These are phyloP conservation scores for Berkeleyomyces basicola DNA, from an alignment of 2,329 filamentous ascomycete genomes.

Conservation along the genomic window DNA sequence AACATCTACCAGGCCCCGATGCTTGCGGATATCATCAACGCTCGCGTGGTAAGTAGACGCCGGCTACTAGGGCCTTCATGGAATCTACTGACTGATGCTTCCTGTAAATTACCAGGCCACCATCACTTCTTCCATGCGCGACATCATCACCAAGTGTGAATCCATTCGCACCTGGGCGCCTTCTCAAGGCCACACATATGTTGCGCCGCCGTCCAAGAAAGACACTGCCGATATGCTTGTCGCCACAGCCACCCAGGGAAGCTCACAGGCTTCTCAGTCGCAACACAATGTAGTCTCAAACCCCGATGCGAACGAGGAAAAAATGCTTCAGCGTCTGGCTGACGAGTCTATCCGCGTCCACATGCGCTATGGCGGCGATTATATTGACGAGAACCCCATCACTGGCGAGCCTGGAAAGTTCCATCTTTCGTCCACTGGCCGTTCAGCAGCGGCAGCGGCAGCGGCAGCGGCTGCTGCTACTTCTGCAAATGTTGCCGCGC, in stretches of 20 bases:
- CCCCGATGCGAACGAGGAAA: slow-evolving; percentile 22
- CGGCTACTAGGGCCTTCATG: background rate
- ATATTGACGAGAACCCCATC: slow-evolving; percentile 52
- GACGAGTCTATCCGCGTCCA: slow-evolving; percentile 43
- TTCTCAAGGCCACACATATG: slow-evolving; percentile 35
- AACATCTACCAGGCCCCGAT: slow-evolving; percentile 52
- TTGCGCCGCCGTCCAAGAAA: slow-evolving; percentile 21
- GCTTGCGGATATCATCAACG: slow-evolving; percentile 40
- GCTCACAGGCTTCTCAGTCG: slow-evolving; percentile 17
- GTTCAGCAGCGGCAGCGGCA: slow-evolving; percentile 23
- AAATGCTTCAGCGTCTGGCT: slow-evolving; percentile 30
- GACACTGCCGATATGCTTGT: slow-evolving; percentile 17
- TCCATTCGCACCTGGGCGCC: slow-evolving; percentile 38
- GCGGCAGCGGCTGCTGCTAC: background rate
- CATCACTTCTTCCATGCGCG: slow-evolving; percentile 38
- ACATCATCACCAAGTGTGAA: slow-evolving; percentile 34
- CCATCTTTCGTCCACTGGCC: slow-evolving; percentile 44
- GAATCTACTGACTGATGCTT: background rate
- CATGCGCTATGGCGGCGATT: slow-evolving; percentile 43
- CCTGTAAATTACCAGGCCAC: slow-evolving; percentile 26
- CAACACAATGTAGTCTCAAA: background rate
- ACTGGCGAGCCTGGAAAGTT: slow-evolving; percentile 50
- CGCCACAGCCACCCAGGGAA: slow-evolving; percentile 17
- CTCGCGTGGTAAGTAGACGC: slow-evolving; percentile 33
- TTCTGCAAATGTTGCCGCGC: background rate